These are phyloP conservation scores for Pseudozyma sp. DNA, from an alignment of 1,284 basidiomycete species.

Conservation along the genomic window DNA sequence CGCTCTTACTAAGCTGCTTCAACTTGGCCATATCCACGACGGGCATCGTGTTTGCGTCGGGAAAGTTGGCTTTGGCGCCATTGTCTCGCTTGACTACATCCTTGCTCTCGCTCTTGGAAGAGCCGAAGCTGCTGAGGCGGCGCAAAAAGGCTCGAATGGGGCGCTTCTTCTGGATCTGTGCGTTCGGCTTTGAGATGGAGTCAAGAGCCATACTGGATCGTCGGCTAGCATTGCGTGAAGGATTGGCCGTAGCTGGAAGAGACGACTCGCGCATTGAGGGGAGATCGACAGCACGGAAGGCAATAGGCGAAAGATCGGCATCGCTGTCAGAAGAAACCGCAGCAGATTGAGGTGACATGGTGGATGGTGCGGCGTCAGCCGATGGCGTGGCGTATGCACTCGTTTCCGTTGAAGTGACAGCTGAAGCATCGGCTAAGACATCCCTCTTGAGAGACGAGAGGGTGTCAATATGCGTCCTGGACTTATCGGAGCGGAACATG, in stretches of 20 bases:
- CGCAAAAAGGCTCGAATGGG: slow-evolving; percentile 32
- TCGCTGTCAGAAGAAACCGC: slow-evolving; percentile 36
- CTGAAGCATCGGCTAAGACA: slow-evolving; percentile 3
- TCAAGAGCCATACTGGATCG: slow-evolving; percentile 27
- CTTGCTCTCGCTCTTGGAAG: slow-evolving; percentile 25
- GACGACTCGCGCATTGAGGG: slow-evolving; percentile 11
- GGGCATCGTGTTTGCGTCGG: slow-evolving; percentile 41
- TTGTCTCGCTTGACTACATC: slow-evolving; percentile 4
- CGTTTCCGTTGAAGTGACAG: slow-evolving; percentile 5
- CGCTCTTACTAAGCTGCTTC: slow-evolving; percentile 23
- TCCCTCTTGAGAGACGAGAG: not conserved
- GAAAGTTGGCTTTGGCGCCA: slow-evolving; percentile 34
- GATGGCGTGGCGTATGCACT: slow-evolving; percentile 28
- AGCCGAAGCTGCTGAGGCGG: slow-evolving; percentile 49
- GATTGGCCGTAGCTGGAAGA: not conserved
- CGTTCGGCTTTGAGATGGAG: slow-evolving; percentile 1
- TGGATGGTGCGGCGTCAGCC: slow-evolving; percentile 14
- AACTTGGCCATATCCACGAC: slow-evolving; percentile 33
- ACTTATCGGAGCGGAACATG: slow-evolving; percentile 29
- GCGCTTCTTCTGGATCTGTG: slow-evolving; percentile 17
- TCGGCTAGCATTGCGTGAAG: slow-evolving; percentile 14
- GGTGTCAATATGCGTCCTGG: slow-evolving; percentile 19
- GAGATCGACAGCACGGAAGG: slow-evolving; percentile 32
- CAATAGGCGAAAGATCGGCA: slow-evolving; percentile 35
- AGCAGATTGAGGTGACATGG: slow-evolving; percentile 32